A percentile compares a stretch with the other conserved stretches of the same genome.
Conservation (phyloP, 805 yeast genomes). For the Candida coquimbonensis region DNA sequence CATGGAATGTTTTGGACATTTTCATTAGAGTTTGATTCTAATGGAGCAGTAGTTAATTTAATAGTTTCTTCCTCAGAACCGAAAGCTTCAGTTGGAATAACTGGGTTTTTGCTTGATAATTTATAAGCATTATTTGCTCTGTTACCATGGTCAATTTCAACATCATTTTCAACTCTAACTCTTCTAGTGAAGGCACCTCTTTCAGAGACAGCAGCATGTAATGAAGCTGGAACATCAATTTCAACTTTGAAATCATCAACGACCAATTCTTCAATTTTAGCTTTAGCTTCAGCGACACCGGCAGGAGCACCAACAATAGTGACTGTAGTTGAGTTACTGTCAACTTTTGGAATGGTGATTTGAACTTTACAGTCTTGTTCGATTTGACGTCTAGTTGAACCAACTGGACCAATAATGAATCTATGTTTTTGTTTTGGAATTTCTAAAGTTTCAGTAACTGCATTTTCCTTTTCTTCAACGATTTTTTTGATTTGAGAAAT, state of each 20-base stretch:
- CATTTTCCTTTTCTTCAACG: slow-evolving; percentile 57
- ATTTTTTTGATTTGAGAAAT: slow-evolving; percentile 54
- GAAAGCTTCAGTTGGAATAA: slow-evolving; percentile 41
- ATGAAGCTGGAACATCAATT: slow-evolving; percentile 48
- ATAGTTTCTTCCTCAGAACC: slow-evolving; percentile 32
- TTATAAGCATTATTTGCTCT: slow-evolving; percentile 42
- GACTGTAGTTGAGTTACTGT: slow-evolving; percentile 42
- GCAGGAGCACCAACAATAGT: slow-evolving; percentile 61
- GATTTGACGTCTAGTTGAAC: slow-evolving; percentile 61
- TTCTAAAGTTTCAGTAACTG: slow-evolving; percentile 42
- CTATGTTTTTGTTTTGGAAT: slow-evolving; percentile 72
- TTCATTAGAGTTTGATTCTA: slow-evolving; percentile 8
- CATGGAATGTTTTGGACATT: slow-evolving; percentile 44
- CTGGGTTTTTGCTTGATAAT: slow-evolving; percentile 36
- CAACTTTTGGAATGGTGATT: slow-evolving; percentile 59
- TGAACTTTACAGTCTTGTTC: slow-evolving; percentile 63
- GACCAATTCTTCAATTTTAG: slow-evolving; percentile 52
- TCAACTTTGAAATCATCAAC: slow-evolving; percentile 48
- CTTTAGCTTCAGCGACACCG: slow-evolving; percentile 54
- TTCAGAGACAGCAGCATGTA: slow-evolving; percentile 58
- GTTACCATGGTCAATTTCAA: slow-evolving; percentile 55
- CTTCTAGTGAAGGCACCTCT: slow-evolving; percentile 56
- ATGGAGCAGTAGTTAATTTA: slow-evolving; percentile 42
- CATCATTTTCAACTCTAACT: slow-evolving; percentile 44
- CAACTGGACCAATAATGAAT: slow-evolving; percentile 74